Conservation (phyloP, 495 filamentous ascomycete genomes). For the Tuber calosporum region DNA sequence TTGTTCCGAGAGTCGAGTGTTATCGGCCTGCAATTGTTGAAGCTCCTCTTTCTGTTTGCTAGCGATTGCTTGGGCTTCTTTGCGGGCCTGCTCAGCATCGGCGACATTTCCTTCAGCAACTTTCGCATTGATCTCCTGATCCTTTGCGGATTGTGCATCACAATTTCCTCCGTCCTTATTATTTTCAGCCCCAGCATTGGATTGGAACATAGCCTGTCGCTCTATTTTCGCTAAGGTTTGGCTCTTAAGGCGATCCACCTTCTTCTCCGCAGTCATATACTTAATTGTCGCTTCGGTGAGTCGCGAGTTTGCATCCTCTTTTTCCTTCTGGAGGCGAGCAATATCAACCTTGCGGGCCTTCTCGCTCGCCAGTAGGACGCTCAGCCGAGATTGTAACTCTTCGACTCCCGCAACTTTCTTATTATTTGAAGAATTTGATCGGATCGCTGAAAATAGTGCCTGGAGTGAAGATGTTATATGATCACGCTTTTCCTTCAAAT, state of each 20-base stretch:
- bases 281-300: conserved; percentile 77
- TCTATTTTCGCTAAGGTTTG: conserved; percentile 86
- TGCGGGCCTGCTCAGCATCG: conserved; percentile 61
- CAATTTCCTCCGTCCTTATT: conserved; percentile 48
- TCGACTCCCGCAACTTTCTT: conserved; percentile 51
- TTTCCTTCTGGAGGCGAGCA: conserved; percentile 67
- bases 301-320: conserved; percentile 72
- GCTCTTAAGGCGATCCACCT: conserved; percentile 79
- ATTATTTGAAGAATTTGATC: conserved; percentile 30
- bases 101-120: conserved; percentile 43
- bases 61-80: conserved; percentile 63
- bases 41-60: conserved; percentile 82
- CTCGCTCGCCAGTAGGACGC: conserved; percentile 66
- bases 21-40: conserved; percentile 67
- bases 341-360: conserved; percentile 72
- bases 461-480: conserved; percentile 58
- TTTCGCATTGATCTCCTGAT: conserved; percentile 45
- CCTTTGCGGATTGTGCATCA: conserved; percentile 44
- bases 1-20: conserved; percentile 68
- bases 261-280: conserved; percentile 91
- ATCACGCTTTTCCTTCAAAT: conserved; percentile 57
- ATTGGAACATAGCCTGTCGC: conserved; percentile 66
- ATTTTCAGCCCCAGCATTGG: conserved; percentile 50
- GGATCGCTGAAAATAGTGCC: conserved; percentile 46
- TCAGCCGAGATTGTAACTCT: conserved; percentile 64